phyloP scores from a whole-genome alignment of 805 yeast genomes.

The Wickerhamomyces alni region DNA sequence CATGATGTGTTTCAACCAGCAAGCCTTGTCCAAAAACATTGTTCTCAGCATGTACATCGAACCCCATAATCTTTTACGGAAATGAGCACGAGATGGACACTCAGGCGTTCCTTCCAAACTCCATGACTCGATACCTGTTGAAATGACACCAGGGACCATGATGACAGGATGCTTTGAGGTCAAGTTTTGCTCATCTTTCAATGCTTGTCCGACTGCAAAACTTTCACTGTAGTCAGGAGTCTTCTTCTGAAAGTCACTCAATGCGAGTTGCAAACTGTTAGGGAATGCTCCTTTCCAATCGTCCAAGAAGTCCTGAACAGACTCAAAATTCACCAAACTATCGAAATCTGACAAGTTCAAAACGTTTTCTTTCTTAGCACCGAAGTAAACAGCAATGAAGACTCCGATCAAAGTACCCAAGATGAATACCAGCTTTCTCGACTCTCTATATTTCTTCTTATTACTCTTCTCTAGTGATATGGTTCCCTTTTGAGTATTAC shows the following conservation, averaged over 20 bases:
- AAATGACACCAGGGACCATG: slow-evolving; percentile 93
- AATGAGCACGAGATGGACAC: slow-evolving; percentile 80
- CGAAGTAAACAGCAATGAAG: slow-evolving; percentile 55
- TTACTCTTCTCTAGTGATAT: no score
- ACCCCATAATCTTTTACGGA: slow-evolving; percentile 93
- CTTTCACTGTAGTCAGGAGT: slow-evolving; percentile 60
- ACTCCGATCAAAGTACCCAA: slow-evolving; percentile 75
- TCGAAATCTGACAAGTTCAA: slow-evolving; percentile 25
- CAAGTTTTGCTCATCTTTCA: slow-evolving; percentile 46
- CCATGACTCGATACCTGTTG: slow-evolving; percentile 96
- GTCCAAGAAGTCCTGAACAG: slow-evolving; percentile 50
- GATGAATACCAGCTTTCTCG: slow-evolving; percentile 55
- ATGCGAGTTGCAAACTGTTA: slow-evolving; percentile 47
- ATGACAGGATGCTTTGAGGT: slow-evolving; percentile 70
- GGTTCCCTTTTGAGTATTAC: neutral
- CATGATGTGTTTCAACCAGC: slow-evolving; percentile 92
- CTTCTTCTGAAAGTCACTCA: slow-evolving; percentile 42
- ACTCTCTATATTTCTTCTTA: slow-evolving; percentile 29
- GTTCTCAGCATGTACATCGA: slow-evolving; percentile 91
- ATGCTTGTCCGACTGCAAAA: slow-evolving; percentile 77
- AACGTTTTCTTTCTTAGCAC: slow-evolving; percentile 34
- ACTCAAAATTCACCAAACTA: slow-evolving; percentile 31
- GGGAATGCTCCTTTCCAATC: slow-evolving; percentile 80
- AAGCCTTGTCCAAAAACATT: slow-evolving; percentile 84
- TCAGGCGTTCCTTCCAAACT: slow-evolving; percentile 66